Conservation (phyloP, 768 basidiomycete species). For the Tricholoma terreum region DNA sequence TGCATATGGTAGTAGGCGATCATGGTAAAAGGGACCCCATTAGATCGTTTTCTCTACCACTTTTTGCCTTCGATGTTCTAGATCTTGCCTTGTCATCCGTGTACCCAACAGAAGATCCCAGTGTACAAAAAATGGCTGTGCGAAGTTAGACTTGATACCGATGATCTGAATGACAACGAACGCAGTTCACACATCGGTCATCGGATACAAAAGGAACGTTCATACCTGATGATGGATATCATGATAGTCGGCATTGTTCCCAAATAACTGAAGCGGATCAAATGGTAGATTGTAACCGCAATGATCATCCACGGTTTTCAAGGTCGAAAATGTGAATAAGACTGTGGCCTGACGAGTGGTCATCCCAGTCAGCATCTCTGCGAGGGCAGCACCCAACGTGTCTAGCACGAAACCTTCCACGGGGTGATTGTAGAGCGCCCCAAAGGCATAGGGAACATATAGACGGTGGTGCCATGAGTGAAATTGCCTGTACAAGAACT, state of each 20-base stretch:
- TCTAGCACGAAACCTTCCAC: conserved; percentile 93
- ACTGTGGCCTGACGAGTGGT: conserved; percentile 79
- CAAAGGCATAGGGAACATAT: conserved; percentile 96
- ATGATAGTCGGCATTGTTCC: conserved; percentile 95
- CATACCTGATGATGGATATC: conserved; percentile 95
- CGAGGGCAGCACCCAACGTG: conserved; percentile 72
- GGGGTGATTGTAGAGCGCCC: conserved; percentile 96
- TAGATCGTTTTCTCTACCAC: conserved; percentile 28
- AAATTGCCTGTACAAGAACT: conserved; percentile 85
- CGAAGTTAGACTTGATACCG: conserved; percentile 94
- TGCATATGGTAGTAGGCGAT: too few relatives aligned
- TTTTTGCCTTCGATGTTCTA: conserved; percentile 49
- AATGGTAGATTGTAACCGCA: conserved; percentile 89
- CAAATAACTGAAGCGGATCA: conserved; percentile 86
- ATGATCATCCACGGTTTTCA: conserved; percentile 96
- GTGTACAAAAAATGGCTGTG: conserved; percentile 94
- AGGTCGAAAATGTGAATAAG: conserved; percentile 77
- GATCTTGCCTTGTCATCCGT: conserved; percentile 70
- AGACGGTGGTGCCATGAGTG: conserved; percentile 95
- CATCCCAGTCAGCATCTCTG: conserved; percentile 67
- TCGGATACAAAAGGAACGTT: not conserved
- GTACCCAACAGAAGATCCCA: conserved; percentile 90
- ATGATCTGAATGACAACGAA: conserved; percentile 40
- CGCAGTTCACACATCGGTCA: conserved; percentile 3
- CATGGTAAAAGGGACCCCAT: not conserved